Evolutionary conservation across 83 land plant genomes (phyloP).

Genomic region (Diphasiastrum complanatum): DNA sequence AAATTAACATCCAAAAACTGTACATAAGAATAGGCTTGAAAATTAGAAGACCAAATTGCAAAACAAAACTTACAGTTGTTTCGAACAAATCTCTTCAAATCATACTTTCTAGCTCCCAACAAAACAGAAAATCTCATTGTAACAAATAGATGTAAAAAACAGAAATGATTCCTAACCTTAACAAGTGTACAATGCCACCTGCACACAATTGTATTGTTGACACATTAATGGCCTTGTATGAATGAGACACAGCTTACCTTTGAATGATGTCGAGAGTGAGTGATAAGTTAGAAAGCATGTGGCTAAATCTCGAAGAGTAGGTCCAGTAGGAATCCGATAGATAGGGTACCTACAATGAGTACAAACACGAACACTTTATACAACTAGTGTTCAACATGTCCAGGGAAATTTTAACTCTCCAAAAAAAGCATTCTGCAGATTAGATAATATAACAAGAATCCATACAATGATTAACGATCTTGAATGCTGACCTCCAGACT

Average conservation of each 20-base stretch:
- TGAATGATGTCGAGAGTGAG: constrained; percentile 46
- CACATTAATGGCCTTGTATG: constrained; percentile 3
- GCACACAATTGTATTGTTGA: neutral
- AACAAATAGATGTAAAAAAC: too few relatives aligned
- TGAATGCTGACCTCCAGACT: too few relatives aligned
- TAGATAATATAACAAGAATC: neutral
- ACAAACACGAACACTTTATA: neutral
- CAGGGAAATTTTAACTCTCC: neutral
- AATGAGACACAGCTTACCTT: constrained; percentile 29
- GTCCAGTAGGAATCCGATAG: constrained; percentile 73
- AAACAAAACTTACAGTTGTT: too few relatives aligned
- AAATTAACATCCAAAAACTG: too few relatives aligned
- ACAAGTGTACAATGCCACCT: neutral
- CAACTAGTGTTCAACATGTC: neutral
- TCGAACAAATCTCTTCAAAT: too few relatives aligned
- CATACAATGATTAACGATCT: too few relatives aligned
- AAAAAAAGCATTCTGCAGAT: neutral
- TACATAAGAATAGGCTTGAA: too few relatives aligned
- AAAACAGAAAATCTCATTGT: too few relatives aligned
- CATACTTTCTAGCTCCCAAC: too few relatives aligned
- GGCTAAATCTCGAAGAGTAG: constrained; percentile 57
- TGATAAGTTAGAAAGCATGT: constrained; percentile 71
- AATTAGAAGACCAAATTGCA: too few relatives aligned
- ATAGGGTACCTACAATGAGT: constrained; percentile 63
- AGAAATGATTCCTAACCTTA: neutral